Evolutionary conservation across 805 yeast species (phyloP).

Genomic region (Starmerella floricola): DNA sequence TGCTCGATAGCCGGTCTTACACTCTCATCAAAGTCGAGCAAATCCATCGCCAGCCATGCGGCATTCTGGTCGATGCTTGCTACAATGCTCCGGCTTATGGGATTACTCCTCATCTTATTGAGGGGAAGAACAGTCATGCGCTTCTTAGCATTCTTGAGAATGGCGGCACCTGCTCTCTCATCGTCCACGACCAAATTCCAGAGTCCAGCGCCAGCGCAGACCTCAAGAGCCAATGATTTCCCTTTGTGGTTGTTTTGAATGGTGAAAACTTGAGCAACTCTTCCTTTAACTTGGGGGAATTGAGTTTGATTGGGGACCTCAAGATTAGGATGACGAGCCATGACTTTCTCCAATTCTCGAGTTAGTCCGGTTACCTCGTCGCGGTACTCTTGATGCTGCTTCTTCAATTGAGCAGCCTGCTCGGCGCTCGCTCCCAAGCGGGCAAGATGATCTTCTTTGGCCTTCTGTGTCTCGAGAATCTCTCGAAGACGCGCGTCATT

Average conservation of each 20-base stretch:
- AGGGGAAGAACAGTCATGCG: constrained; percentile 88
- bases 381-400: constrained; percentile 1
- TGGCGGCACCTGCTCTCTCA: constrained; percentile 69
- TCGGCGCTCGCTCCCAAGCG: constrained; percentile 1
- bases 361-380: constrained; percentile 10
- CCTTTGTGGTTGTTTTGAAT: constrained; percentile 44
- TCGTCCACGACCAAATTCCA: constrained; percentile 86
- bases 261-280: constrained; percentile 73
- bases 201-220: constrained; percentile 84
- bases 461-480: background rate
- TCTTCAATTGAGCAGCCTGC: constrained; percentile 1
- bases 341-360: constrained; percentile 10
- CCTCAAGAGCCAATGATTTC: constrained; percentile 74
- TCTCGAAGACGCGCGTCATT: background rate
- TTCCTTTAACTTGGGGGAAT: constrained; percentile 67
- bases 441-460: background rate
- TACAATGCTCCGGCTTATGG: constrained; percentile 41
- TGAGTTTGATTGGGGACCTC: constrained; percentile 37
- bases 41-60: constrained; percentile 79
- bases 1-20: constrained; percentile 75
- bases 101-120: constrained; percentile 62
- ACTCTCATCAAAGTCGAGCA: constrained; percentile 61
- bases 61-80: constrained; percentile 67
- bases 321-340: constrained; percentile 12
- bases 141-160: constrained; percentile 67